Evolutionary conservation across 257 asterid species (phyloP).

Genomic region (Salvia miltiorrhiza): DNA sequence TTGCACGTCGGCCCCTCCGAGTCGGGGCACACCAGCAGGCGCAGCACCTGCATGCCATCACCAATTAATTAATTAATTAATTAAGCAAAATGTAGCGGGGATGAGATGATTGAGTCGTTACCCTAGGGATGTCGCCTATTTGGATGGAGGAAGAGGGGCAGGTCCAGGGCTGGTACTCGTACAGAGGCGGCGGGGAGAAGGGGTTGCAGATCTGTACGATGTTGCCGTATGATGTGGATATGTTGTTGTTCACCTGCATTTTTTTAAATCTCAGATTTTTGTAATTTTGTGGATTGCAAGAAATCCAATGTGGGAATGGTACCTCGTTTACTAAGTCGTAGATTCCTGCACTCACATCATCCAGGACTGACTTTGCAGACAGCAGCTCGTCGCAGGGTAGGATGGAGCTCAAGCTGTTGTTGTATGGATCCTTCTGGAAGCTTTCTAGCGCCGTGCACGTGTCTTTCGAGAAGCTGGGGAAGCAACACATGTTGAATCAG

Average conservation of each 20-base stretch:
- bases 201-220: slow-evolving; percentile 82
- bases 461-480: slow-evolving; percentile 65
- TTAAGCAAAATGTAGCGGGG: too few species aligned
- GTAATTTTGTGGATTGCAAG: too few species aligned
- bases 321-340: slow-evolving; percentile 54
- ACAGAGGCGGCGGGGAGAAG: slow-evolving; percentile 68
- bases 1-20: slow-evolving; percentile 37
- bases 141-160: slow-evolving; percentile 48
- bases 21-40: slow-evolving; percentile 57
- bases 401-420: slow-evolving; percentile 78
- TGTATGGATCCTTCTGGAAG: slow-evolving; percentile 66
- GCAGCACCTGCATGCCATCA: too few species aligned
- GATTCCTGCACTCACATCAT: slow-evolving; percentile 52
- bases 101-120: too few species aligned
- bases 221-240: slow-evolving; percentile 51
- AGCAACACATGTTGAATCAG: not conserved
- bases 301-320: too few species aligned
- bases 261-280: too few species aligned
- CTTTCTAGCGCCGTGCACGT: slow-evolving; percentile 73
- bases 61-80: too few species aligned
- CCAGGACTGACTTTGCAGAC: slow-evolving; percentile 49
- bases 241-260: slow-evolving; percentile 66
- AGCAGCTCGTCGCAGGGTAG: slow-evolving; percentile 75
- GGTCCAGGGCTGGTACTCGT: slow-evolving; percentile 47
- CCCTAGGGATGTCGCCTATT: slow-evolving; percentile 70